Conservation (phyloP, 441 rosid genomes). For the Pelargonium myrrhifolium region DNA sequence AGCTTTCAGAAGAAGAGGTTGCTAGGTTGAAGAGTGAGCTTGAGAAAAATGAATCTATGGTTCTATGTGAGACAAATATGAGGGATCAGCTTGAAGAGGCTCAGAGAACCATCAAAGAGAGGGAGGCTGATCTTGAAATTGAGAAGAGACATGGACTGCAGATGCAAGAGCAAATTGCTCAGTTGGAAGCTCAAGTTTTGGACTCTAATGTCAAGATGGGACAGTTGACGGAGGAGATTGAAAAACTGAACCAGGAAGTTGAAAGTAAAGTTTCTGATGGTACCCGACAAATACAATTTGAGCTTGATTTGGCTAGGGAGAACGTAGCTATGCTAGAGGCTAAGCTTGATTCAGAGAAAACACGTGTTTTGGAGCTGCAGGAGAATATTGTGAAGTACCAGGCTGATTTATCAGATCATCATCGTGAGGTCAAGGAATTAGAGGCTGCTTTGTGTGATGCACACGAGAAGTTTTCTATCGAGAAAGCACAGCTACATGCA, state of each 20-base stretch:
- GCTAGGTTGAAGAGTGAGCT: slow-evolving; percentile 37
- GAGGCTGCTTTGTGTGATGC: slow-evolving; percentile 28
- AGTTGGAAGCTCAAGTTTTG: slow-evolving; percentile 28
- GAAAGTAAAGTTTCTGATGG: slow-evolving; percentile 9
- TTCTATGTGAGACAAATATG: slow-evolving; percentile 20
- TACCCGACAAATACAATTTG: slow-evolving; percentile 12
- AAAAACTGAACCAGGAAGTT: slow-evolving; percentile 20
- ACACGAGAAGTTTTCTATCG: slow-evolving; percentile 33
- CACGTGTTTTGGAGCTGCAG: slow-evolving; percentile 29
- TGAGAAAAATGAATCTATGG: slow-evolving; percentile 24
- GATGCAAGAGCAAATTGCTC: slow-evolving; percentile 35
- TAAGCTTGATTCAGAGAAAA: slow-evolving; percentile 27
- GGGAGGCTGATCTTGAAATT: slow-evolving; percentile 33
- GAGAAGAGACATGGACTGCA: slow-evolving; percentile 36
- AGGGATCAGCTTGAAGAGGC: slow-evolving; percentile 46
- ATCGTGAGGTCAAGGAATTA: slow-evolving; percentile 27
- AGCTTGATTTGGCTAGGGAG: slow-evolving; percentile 25
- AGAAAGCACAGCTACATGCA: slow-evolving; percentile 37
- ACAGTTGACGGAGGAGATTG: slow-evolving; percentile 28
- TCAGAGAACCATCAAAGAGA: slow-evolving; percentile 26
- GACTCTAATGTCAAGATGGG: slow-evolving; percentile 20
- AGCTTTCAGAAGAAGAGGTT: slow-evolving; percentile 49
- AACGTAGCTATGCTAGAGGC: slow-evolving; percentile 22
- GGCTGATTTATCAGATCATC: slow-evolving; percentile 25
- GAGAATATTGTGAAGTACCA: slow-evolving; percentile 21